A percentile compares a stretch with the other conserved stretches of the same genome.
phyloP scores from a whole-genome alignment of 2,329 filamentous ascomycete genomes.

The Cordyceps cateniannulata region DNA sequence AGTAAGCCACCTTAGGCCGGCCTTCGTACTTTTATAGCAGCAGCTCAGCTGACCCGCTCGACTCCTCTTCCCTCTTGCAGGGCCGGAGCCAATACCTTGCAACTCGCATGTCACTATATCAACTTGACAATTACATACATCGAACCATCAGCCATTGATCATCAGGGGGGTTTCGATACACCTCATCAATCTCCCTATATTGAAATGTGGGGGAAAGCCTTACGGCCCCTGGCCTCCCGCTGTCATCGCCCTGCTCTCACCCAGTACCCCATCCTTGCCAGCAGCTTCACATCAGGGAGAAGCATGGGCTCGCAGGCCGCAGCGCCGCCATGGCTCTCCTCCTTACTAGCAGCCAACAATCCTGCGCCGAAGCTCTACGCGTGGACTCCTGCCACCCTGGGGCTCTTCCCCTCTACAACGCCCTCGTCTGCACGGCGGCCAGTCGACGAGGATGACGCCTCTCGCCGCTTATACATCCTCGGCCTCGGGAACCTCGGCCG shows the following conservation, averaged over 20 bases:
- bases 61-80: neutral
- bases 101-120: neutral
- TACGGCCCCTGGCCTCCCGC: neutral
- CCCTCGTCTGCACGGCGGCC: neutral
- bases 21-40: neutral
- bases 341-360: constrained; percentile 20
- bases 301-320: neutral
- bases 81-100: neutral
- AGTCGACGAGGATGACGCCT: constrained; percentile 13
- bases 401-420: neutral
- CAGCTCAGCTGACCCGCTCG: neutral
- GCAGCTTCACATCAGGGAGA: neutral
- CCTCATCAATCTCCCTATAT: neutral
- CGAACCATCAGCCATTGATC: neutral
- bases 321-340: constrained; percentile 25
- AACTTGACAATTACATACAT: neutral
- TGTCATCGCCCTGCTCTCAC: neutral
- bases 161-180: neutral
- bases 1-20: neutral
- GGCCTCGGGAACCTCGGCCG: constrained; percentile 77
- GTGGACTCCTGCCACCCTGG: constrained; percentile 27
- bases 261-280: neutral
- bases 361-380: constrained; percentile 31
- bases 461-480: constrained; percentile 64
- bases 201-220: neutral